Conservation (phyloP, 352 stramenopile genomes). For the Phytopythium kandeliae region DNA sequence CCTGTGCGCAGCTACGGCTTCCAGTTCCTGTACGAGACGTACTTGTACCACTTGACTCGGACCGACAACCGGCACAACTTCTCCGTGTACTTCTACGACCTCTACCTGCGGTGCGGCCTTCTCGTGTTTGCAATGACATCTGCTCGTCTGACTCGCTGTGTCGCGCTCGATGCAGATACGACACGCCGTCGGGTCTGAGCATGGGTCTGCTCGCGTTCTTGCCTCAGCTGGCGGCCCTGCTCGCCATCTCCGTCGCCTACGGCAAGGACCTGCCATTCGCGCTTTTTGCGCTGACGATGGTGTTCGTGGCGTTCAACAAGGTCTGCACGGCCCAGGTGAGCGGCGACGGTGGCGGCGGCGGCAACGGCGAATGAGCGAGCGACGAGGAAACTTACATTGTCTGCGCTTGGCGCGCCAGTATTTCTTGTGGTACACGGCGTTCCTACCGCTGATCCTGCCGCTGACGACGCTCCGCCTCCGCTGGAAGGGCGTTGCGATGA, state of each 20-base stretch:
- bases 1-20: conserved; percentile 68
- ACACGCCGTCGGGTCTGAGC: conserved; percentile 65
- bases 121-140: no score
- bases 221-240: conserved; percentile 69
- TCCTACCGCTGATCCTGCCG: conserved; percentile 87
- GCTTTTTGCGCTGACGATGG: conserved; percentile 96
- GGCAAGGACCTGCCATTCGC: conserved; percentile 90
- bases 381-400: no score
- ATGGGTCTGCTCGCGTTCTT: conserved; percentile 82
- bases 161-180: conserved; percentile 41
- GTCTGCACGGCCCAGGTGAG: conserved; percentile 84
- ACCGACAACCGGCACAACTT: conserved; percentile 99
- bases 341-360: not conserved
- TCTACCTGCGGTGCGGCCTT: conserved; percentile 89
- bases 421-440: conserved; percentile 97
- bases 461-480: conserved; percentile 49
- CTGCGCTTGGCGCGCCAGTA: conserved; percentile 87
- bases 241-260: conserved; percentile 66
- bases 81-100: conserved; percentile 99
- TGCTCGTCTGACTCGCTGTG: not conserved
- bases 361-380: no score
- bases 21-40: conserved; percentile 93
- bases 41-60: conserved; percentile 98
- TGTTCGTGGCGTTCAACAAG: conserved; percentile 99
- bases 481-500: conserved; percentile 62